Conservation (phyloP, 176 grass and related monocot species). For the Avena eriantha region DNA sequence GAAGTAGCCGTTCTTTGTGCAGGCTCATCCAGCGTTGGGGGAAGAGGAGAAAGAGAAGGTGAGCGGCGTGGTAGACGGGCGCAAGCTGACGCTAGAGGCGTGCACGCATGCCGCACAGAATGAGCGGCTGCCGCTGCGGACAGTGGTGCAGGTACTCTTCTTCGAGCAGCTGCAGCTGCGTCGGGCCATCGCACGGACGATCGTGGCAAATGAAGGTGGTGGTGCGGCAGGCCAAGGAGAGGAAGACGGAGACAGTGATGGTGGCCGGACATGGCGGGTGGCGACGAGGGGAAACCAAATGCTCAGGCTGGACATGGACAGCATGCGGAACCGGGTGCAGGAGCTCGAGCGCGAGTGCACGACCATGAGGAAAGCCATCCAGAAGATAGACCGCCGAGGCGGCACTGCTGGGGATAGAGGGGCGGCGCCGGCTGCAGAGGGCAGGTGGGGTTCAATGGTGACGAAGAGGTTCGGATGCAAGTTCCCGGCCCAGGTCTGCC, state of each 20-base stretch:
- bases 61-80: slow-evolving; percentile 78
- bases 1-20: not conserved
- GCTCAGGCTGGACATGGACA: slow-evolving; percentile 95
- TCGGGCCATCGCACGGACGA: slow-evolving; percentile 72
- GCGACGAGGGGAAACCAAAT: slow-evolving; percentile 82
- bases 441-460: slow-evolving; percentile 61
- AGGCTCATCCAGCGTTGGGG: slow-evolving; percentile 75
- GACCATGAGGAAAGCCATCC: slow-evolving; percentile 85
- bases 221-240: slow-evolving; percentile 49
- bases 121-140: slow-evolving; percentile 82
- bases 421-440: slow-evolving; percentile 31
- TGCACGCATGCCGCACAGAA: slow-evolving; percentile 96
- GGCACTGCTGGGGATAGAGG: not conserved
- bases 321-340: slow-evolving; percentile 90
- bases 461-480: slow-evolving; percentile 87
- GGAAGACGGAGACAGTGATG: slow-evolving; percentile 41
- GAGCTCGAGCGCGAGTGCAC: slow-evolving; percentile 94
- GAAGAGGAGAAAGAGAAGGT: slow-evolving; percentile 96
- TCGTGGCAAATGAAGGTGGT: slow-evolving; percentile 65
- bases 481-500: slow-evolving; percentile 90
- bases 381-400: slow-evolving; percentile 75
- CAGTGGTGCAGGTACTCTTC: slow-evolving; percentile 96
- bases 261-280: slow-evolving; percentile 56
- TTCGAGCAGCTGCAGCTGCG: slow-evolving; percentile 99
- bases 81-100: slow-evolving; percentile 93